Conservation (phyloP, 768 basidiomycete genomes). For the Lentinula aciculospora region DNA sequence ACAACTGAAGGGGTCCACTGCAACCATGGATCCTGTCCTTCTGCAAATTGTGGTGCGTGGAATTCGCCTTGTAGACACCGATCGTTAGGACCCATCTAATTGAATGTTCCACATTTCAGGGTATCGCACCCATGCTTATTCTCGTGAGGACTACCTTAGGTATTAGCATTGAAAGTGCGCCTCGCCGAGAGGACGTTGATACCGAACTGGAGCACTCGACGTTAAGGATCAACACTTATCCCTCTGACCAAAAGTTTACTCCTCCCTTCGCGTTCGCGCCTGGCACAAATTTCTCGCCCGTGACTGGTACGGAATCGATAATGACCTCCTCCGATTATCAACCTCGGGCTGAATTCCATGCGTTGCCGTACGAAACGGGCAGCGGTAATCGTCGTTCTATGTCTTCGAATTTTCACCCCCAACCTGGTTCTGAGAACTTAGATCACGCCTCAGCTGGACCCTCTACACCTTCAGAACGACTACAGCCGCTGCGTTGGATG, state of each 20-base stretch:
- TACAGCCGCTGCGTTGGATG: background rate
- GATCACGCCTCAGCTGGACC: background rate
- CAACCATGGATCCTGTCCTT: background rate
- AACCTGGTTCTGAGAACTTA: background rate
- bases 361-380: background rate
- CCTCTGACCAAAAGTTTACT: background rate
- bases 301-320: background rate
- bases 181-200: background rate
- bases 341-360: background rate
- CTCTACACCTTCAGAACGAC: background rate
- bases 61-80: background rate
- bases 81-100: background rate
- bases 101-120: background rate
- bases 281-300: background rate
- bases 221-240: background rate
- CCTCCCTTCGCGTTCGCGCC: background rate
- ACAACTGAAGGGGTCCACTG: background rate
- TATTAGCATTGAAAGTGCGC: background rate
- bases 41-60: slow-evolving; percentile 4
- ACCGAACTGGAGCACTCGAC: background rate
- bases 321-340: background rate
- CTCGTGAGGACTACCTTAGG: background rate
- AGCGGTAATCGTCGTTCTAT: background rate
- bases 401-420: background rate
- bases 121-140: slow-evolving; percentile 3